Percentiles rank a stretch among this genome's conserved stretches.
Evolutionary conservation across 2,329 filamentous ascomycete genomes (phyloP).

Genomic region (Leptographium procerum): DNA sequence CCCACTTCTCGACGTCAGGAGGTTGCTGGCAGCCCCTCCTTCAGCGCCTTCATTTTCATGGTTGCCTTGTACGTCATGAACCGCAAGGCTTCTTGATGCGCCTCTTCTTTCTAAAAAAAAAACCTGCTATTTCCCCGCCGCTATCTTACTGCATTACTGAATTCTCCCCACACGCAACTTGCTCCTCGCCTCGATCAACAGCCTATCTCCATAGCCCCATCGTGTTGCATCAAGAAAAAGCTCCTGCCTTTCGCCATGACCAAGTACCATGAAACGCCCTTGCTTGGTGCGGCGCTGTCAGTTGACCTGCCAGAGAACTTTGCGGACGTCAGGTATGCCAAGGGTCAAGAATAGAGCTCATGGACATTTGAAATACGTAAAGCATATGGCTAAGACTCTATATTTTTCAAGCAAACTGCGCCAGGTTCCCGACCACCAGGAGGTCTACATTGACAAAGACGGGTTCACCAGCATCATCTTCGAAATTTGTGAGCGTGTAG

Average conservation of each 20-base stretch:
- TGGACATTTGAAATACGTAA: neutral
- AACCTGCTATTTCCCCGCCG: neutral
- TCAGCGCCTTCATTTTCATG: neutral
- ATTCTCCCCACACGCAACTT: neutral
- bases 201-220: neutral
- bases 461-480: slow-evolving; percentile 82
- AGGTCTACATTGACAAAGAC: slow-evolving; percentile 76
- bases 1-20: neutral
- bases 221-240: too few relatives aligned
- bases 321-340: slow-evolving; percentile 56
- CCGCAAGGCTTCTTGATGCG: neutral
- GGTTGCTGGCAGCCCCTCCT: neutral
- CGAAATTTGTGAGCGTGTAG: slow-evolving; percentile 78
- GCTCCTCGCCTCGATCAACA: neutral
- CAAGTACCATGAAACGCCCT: slow-evolving; percentile 42
- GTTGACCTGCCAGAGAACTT: slow-evolving; percentile 57
- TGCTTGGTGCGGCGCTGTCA: slow-evolving; percentile 63
- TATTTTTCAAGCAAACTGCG: slow-evolving; percentile 47
- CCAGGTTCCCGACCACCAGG: slow-evolving; percentile 77
- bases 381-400: neutral
- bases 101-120: neutral
- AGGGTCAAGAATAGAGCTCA: neutral
- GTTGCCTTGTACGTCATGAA: neutral
- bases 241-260: slow-evolving; percentile 29
- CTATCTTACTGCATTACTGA: neutral